Evolutionary conservation across 1,139 yeast genomes (phyloP).

Genomic region (Zygoascus hellenicus): DNA sequence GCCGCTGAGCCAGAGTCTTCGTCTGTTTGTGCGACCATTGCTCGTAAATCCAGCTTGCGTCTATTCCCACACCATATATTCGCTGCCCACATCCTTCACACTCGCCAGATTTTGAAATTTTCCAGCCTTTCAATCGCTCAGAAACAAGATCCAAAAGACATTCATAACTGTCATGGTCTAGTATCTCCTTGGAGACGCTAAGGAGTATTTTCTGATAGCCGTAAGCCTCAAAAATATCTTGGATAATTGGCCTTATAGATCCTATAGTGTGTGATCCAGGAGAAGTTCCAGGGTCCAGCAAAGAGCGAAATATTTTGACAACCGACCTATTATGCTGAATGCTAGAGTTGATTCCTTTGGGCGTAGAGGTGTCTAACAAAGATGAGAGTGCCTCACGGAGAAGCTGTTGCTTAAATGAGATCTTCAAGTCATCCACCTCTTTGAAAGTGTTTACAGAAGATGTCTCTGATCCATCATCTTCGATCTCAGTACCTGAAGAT

Average conservation of each 20-base stretch:
- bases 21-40: slow-evolving; percentile 30
- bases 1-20: slow-evolving; percentile 8
- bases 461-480: neutral
- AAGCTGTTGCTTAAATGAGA: slow-evolving; percentile 19
- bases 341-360: slow-evolving; percentile 7
- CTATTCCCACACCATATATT: slow-evolving; percentile 57
- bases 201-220: slow-evolving; percentile 57
- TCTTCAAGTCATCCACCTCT: slow-evolving; percentile 7
- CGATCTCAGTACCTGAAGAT: slow-evolving; percentile 6
- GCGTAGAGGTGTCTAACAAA: slow-evolving; percentile 22
- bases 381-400: slow-evolving; percentile 24
- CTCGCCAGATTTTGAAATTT: slow-evolving; percentile 42
- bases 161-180: slow-evolving; percentile 49
- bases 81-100: slow-evolving; percentile 70
- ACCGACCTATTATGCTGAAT: slow-evolving; percentile 25
- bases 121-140: slow-evolving; percentile 54
- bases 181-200: slow-evolving; percentile 46
- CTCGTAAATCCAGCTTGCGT: slow-evolving; percentile 33
- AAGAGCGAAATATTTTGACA: slow-evolving; percentile 25
- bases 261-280: slow-evolving; percentile 23
- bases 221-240: slow-evolving; percentile 60
- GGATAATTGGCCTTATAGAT: slow-evolving; percentile 52
- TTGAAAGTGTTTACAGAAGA: slow-evolving; percentile 1
- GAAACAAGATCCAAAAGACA: slow-evolving; percentile 40
- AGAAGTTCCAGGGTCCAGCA: slow-evolving; percentile 22